Base-by-base conservation (phyloP, 2,329 filamentous ascomycete species). In the Helminthosporium solani region DNA sequence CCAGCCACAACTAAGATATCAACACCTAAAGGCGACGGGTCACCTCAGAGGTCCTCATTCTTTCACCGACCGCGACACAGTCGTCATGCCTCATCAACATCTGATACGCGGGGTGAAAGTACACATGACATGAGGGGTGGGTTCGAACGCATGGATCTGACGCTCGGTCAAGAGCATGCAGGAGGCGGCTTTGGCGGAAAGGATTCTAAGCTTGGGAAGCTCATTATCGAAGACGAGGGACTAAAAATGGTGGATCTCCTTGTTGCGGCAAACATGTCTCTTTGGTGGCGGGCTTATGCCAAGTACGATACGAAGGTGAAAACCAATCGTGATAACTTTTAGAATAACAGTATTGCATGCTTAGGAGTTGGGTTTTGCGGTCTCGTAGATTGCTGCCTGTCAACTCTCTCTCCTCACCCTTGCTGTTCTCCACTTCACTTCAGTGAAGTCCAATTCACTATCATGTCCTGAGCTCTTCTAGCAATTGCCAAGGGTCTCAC, bases 201-300 rank as follows among this genome's bases (percentile, higher is more conserved):
- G 67, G 83, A 88, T 61, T 91, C 90, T 3, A 99, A 99, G 74
- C 75, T 99, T 58, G 94, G 92, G 0, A 99, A 97, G 71, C 74
- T 99, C 41, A 90, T 97, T 41, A 80, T 99, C 30, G 83, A 90
- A 58, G 84, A 92, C 45, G 91, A 95, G 61, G 94, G 94, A 0
- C 73, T 95, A 54, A 95, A 95, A 75, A 97, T 99, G 92, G 71
- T 97, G 60, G 94, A 99, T 75, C 70, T 99, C 47, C 77, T 95
- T 0, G 89, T 99, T 16, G 89, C 92, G 3, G 87, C 90, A 9
- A 96, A 96, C 64, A 82, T 99, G 72, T 90, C 88, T 1, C 75
- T 97, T 14, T 99, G 91, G 89, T 97, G 92, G 91, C 84, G 85
- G 58, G 84, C 88, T 3, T 96, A 90, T 81, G 86, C 89, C 59